Evolutionary conservation across 2,329 filamentous ascomycete species (phyloP), one percentile per base, ranked within the genome.

Genomic region (Nigrograna mackinnonii): DNA sequence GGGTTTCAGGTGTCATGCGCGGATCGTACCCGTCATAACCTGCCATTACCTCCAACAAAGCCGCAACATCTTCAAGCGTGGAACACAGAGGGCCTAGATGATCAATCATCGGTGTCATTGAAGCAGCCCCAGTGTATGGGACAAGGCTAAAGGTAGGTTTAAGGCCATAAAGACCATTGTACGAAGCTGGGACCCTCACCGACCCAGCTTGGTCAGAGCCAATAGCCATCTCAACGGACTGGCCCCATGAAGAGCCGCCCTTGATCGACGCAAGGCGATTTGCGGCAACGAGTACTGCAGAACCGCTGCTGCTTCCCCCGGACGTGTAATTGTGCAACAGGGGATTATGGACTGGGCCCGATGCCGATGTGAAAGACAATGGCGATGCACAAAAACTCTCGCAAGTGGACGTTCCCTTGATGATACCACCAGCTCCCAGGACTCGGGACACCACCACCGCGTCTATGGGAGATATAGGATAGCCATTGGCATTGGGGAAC

Each of bases 131-230:
- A 0, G 72, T 75, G 44, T 76, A 76, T 1, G 74, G 74, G 0
- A 76, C 59, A 5, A 76, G 53, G 1, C 68, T 74, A 52, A 71
- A 67, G 0, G 75, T 77, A 2, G 75, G 69, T 44, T 79, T 79
- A 16, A 64, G 40, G 2, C 62, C 63, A 12, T 62, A 54, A 12
- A 61, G 45, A 6, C 65, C 65, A 34, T 59, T 62, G 37, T 62
- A 60, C 11, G 54, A 44, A 2, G 58, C 55, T 6, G 64, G 65
- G 16, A 67, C 61, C 32, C 62, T 45, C 12, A 69, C 60, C 32
- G 56, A 62, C 4, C 66, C 66, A 6, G 64, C 66, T 35, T 69
- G 66, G 44, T 68, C 66, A 6, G 56, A 56, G 13, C 66, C 67
- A 30, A 70, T 58, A 4, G 66, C 65, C 52, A 69, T 56, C 43